Conservation (phyloP, 257 asterid species). For the Solanum gracilifrons region DNA sequence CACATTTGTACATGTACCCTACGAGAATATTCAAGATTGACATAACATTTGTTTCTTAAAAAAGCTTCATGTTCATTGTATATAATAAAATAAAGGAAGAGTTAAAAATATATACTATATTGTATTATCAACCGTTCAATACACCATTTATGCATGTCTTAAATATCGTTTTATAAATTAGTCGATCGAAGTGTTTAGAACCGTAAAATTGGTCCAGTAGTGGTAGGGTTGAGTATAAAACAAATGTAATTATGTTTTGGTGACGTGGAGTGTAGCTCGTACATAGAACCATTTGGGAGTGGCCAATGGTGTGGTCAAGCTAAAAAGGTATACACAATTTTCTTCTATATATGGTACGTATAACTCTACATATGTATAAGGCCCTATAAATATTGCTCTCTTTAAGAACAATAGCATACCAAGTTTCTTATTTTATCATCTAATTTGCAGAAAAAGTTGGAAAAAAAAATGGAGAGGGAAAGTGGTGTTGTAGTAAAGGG, state of each 20-base stretch:
- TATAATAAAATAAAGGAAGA: not conserved
- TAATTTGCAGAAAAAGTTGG: not conserved
- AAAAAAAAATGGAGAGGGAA: constrained; percentile 5
- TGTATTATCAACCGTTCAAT: not conserved
- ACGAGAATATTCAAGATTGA: not conserved
- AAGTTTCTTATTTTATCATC: not conserved
- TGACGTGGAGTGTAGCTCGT: not conserved
- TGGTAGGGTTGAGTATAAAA: not conserved
- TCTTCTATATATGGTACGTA: not conserved
- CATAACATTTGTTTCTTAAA: not conserved
- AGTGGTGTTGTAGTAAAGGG: constrained; percentile 3
- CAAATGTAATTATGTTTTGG: not conserved
- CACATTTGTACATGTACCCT: not conserved
- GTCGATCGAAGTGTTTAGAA: not conserved
- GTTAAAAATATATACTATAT: too few relatives aligned
- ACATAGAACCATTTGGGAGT: not conserved
- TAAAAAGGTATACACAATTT: not conserved
- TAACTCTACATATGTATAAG: not conserved
- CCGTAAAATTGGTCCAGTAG: not conserved
- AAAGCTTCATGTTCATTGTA: not conserved
- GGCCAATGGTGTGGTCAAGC: not conserved
- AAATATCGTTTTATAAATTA: too few relatives aligned
- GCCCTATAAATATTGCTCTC: not conserved
- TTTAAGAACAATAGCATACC: not conserved
- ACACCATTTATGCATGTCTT: too few relatives aligned